phyloP scores from a whole-genome alignment of 805 yeast genomes.

The Starmerella apicola region DNA sequence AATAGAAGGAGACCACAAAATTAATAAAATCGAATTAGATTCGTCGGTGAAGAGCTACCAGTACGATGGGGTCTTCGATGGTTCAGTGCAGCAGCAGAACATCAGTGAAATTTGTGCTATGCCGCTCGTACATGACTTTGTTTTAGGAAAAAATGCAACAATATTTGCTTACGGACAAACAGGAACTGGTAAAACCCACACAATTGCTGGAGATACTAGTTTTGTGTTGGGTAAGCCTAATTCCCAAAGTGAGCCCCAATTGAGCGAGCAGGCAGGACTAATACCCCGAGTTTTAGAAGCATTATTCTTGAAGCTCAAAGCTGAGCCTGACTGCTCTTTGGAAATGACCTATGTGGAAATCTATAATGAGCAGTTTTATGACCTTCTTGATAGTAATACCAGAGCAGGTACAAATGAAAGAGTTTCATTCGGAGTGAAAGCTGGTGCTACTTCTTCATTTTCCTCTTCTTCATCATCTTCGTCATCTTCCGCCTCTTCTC shows the following conservation, averaged over 20 bases:
- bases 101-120: constrained; percentile 57
- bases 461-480: no score
- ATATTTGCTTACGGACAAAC: constrained; percentile 86
- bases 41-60: constrained; percentile 39
- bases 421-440: not conserved
- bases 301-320: constrained; percentile 40
- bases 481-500: no score
- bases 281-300: constrained; percentile 47
- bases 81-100: constrained; percentile 59
- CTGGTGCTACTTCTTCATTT: no score
- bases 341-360: constrained; percentile 65
- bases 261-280: constrained; percentile 39
- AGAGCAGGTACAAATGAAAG: constrained; percentile 2
- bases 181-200: constrained; percentile 70
- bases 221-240: constrained; percentile 25
- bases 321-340: constrained; percentile 35
- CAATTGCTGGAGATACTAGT: constrained; percentile 67
- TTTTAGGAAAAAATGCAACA: constrained; percentile 49
- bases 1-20: not conserved
- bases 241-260: not conserved
- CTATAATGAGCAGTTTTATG: constrained; percentile 76
- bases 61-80: constrained; percentile 74
- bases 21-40: not conserved
- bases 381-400: constrained; percentile 38
- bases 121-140: constrained; percentile 51